A percentile compares a stretch with the other conserved stretches of the same genome.
Evolutionary conservation across 805 yeast species (phyloP).

Genomic region (Ogataea nakhonphanomensis): DNA sequence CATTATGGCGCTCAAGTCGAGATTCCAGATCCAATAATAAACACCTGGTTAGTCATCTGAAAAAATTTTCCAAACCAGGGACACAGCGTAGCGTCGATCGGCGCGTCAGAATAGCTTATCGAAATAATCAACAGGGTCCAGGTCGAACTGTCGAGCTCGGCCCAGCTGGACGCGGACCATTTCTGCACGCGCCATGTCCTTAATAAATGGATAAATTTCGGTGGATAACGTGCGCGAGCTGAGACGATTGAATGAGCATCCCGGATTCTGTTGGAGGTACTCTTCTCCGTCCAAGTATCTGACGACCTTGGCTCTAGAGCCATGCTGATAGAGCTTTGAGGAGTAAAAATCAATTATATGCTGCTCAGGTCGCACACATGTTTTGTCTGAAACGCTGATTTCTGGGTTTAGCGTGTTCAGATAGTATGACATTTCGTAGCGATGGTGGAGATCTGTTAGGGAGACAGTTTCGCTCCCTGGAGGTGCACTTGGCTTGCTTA

Average conservation of each 20-base stretch:
- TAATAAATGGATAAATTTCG: constrained; percentile 28
- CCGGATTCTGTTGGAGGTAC: constrained; percentile 21
- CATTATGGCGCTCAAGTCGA: constrained; percentile 6
- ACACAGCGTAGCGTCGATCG: constrained; percentile 6
- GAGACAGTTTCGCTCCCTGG: background rate
- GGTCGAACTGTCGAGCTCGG: constrained; percentile 12
- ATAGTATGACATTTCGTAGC: constrained; percentile 7
- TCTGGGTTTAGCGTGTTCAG: background rate
- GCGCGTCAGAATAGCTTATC: constrained; percentile 16
- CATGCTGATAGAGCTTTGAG: constrained; percentile 23
- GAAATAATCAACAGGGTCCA: constrained; percentile 16
- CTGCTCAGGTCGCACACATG: background rate
- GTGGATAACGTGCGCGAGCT: constrained; percentile 12
- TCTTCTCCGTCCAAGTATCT: constrained; percentile 22
- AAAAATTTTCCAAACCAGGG: constrained; percentile 9
- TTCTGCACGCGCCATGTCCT: constrained; percentile 30
- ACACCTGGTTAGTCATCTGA: constrained; percentile 12
- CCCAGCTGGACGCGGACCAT: constrained; percentile 10
- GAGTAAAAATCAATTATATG: constrained; percentile 26
- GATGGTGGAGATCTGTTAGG: constrained; percentile 1
- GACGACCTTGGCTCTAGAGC: constrained; percentile 22
- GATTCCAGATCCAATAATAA: constrained; percentile 10
- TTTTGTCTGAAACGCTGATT: background rate
- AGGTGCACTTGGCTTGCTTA: background rate
- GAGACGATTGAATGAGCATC: constrained; percentile 21